Base-by-base conservation (phyloP, 352 stramenopile genomes). In the Globisporangium cylindrosporum region DNA sequence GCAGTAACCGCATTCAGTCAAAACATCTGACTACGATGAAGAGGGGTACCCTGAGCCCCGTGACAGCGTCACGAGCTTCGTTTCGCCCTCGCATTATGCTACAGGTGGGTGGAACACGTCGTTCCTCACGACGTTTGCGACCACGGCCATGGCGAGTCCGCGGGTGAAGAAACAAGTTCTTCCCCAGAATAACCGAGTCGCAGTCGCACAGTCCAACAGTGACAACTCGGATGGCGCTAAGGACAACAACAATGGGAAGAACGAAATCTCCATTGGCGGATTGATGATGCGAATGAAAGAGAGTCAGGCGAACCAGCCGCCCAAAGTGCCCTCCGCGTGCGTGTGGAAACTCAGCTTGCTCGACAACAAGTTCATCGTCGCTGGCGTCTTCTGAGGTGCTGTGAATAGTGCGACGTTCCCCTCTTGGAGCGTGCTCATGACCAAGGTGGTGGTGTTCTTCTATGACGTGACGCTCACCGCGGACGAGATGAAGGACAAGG, bases 381-480 rank as follows among this genome's bases (percentile, higher is more conserved):
- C 86, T 3, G 81, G 81, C 34, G 62, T 64, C 5, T 7, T 85
- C 12, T 74, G 71, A 7, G 69, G 71, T 0, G 29, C 84, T 5
- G 29, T 90, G 18, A 84, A 82, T 27, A 75, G 63, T 2, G 72
- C 76, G 0, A 66, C 79, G 5, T 88, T 87, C 66, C 81, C 80
- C 0, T 20, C 77, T 14, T 82, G 70, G 68, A 80, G 80, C 27
- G 69, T 86, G 25, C 61, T 88, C 29, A 58, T 88, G 24, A 78
- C 69, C 49, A 85, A 86, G 49, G 77, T 85, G 62, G 76, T 83
- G 22, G 70, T 76, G 29, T 59, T 88, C 10, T 87, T 81, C 69
- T 86, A 77, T 48, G 64, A 84, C 46, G 69, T 70, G n/a, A 48
- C 69, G n/a, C 68, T 82, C 14, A 64, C 66, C 0, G 67, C 75